Evolutionary conservation across 345 rosid species (phyloP).

Genomic region (Barbarea vulgaris): DNA sequence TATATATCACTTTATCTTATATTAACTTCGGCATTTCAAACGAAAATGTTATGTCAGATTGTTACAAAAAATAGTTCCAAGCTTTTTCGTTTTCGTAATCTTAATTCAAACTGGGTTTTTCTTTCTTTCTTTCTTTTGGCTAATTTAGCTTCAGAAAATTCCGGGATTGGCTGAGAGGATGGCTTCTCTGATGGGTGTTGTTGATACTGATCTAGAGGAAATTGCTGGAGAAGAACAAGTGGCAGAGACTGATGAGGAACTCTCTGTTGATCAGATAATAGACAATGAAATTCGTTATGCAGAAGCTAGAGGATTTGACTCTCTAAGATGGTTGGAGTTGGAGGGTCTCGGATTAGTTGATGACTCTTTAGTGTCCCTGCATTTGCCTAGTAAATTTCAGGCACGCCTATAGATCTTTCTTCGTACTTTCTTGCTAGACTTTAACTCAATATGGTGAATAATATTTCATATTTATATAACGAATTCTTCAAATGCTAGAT

Average conservation of each 20-base stretch:
- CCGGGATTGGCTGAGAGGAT: conserved; percentile 93
- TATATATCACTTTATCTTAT: neutral
- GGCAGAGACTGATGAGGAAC: conserved; percentile 36
- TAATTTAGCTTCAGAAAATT: conserved; percentile 72
- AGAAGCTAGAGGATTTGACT: conserved; percentile 49
- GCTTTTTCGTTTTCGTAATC: neutral
- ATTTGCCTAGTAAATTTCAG: conserved; percentile 63
- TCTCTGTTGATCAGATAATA: conserved; percentile 50
- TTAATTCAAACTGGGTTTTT: neutral
- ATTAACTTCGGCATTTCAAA: neutral
- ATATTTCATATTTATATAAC: neutral
- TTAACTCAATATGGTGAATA: neutral
- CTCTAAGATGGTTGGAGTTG: conserved; percentile 82
- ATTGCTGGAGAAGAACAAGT: conserved; percentile 31
- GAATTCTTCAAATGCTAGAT: neutral
- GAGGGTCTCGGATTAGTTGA: conserved; percentile 73
- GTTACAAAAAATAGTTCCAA: neutral
- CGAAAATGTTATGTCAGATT: neutral
- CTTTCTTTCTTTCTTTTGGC: conserved; percentile 16
- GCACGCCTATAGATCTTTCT: conserved; percentile 38
- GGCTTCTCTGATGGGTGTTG: conserved; percentile 91
- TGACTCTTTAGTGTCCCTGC: conserved; percentile 56
- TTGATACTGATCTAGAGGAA: conserved; percentile 49
- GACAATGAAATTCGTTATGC: conserved; percentile 57
- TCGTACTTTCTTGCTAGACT: neutral